Conservation (phyloP, 1,284 basidiomycete genomes). For the Leccinum griseonigrum region DNA sequence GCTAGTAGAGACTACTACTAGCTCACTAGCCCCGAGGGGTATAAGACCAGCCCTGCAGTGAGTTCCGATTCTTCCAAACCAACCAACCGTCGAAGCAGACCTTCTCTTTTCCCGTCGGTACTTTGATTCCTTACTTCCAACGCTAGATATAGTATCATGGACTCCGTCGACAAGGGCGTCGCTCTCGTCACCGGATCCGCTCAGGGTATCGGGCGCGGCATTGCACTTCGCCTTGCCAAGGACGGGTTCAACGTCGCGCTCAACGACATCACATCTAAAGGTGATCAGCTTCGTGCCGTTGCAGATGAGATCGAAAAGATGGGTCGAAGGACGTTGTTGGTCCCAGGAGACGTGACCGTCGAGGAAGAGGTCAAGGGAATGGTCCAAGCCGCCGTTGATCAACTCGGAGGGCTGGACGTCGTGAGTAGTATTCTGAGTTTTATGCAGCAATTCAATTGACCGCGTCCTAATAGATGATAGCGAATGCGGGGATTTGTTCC, state of each 20-base stretch:
- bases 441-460: too few relatives aligned
- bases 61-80: too few relatives aligned
- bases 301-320: constrained; percentile 6
- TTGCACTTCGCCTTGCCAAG: constrained; percentile 29
- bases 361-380: constrained; percentile 11
- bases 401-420: constrained; percentile 11
- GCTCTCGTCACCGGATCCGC: constrained; percentile 27
- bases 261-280: constrained; percentile 18
- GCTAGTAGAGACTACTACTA: not conserved
- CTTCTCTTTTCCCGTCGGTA: not conserved
- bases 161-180: not conserved
- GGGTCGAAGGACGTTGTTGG: not conserved
- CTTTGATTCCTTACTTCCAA: not conserved
- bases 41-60: not conserved
- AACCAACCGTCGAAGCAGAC: not conserved
- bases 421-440: not conserved
- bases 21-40: not conserved
- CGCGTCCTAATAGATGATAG: constrained; percentile 18
- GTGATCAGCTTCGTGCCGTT: constrained; percentile 1
- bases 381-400: not conserved
- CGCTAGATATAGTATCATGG: not conserved
- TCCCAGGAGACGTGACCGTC: constrained; percentile 6
- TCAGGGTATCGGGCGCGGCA: constrained; percentile 29
- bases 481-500: constrained; percentile 13
- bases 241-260: constrained; percentile 25